Evolutionary conservation across 345 rosid genomes (phyloP), one percentile per base, ranked within the genome.

Genomic region (Sonneratia alba): DNA sequence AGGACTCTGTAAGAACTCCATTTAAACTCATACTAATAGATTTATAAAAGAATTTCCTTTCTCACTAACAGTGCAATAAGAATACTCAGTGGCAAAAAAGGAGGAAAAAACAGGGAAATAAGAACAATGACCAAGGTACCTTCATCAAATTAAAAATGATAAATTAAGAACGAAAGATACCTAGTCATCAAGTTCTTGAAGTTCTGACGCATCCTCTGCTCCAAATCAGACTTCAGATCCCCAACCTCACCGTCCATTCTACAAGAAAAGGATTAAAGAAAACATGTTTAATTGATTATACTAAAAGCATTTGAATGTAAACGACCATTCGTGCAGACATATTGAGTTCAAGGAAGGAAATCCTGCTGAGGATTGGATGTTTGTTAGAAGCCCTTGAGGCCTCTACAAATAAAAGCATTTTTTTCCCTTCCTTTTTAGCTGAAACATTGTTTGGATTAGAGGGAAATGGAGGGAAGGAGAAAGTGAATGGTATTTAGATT

Each of bases 131-230:
- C 14, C 53, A 48, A 48, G 15, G 53, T 15, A 48, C 3, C 15
- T 48, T 48, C 53, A 48, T 48, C 15, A 12, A 48, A 13, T 48
- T 48, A 48, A 48, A 3, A 48, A 48, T 48, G 53, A 48, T 3
- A 0, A 22, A 59, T 7, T 22, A 24, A 24, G 4, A 9, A 57
- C 7, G 4, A 22, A 5, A 68, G 27, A 14, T 68, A 45, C 70
- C 70, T 45, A 9, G 36, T 45, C 70, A 68, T 68, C 49, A 68
- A 68, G 36, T 12, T n/a, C 45, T 42, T 42, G 45, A 42, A 42
- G 45, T 42, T 4, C 7, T 42, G 45, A 9, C 6, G 6, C 2
- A 42, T 42, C 45, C 10, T 42, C 6, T 42, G 45, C 10, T 42
- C 45, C 45, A 42, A 42, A 42, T 42, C 45, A 42, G 45, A 42